Conservation (phyloP, 2,329 filamentous ascomycete genomes). For the Knoxdaviesia capensis region DNA sequence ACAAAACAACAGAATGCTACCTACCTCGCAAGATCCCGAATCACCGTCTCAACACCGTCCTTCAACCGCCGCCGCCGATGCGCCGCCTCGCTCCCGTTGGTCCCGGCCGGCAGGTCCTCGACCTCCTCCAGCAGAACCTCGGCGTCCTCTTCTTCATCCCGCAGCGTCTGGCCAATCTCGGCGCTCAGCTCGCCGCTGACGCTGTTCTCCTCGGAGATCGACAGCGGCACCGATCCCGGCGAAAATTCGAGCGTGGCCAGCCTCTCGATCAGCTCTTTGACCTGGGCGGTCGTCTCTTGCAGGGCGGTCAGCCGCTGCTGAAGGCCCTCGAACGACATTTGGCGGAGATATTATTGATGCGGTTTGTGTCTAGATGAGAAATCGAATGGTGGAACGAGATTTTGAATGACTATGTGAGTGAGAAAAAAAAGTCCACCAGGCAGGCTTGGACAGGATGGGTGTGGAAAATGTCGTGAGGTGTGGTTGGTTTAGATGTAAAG, state of each 20-base stretch:
- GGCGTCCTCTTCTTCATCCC: constrained; percentile 65
- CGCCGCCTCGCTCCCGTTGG: constrained; percentile 30
- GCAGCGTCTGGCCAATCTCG: constrained; percentile 62
- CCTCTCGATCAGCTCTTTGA: constrained; percentile 37
- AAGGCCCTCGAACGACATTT: constrained; percentile 38
- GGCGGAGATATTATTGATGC: too few relatives aligned
- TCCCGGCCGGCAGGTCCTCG: constrained; percentile 36
- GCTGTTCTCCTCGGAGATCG: constrained; percentile 25
- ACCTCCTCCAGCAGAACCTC: constrained; percentile 65
- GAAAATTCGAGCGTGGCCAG: constrained; percentile 37
- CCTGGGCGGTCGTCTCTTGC: constrained; percentile 40
- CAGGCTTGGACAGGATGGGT: too few relatives aligned
- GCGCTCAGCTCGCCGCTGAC: constrained; percentile 51
- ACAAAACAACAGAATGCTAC: constrained; percentile 3
- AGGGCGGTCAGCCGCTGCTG: constrained; percentile 37
- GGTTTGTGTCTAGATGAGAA: too few relatives aligned
- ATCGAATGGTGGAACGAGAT: too few relatives aligned
- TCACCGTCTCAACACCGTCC: constrained; percentile 45
- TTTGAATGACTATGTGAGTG: too few relatives aligned
- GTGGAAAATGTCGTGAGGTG: too few relatives aligned
- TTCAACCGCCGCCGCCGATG: constrained; percentile 44
- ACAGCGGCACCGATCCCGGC: constrained; percentile 33
- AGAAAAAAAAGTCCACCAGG: too few relatives aligned
- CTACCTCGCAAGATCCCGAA: constrained; percentile 52
- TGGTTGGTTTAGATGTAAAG: too few relatives aligned